Evolutionary conservation across 1,284 basidiomycete species (phyloP).

Genomic region (Moesziomyces sp.): DNA sequence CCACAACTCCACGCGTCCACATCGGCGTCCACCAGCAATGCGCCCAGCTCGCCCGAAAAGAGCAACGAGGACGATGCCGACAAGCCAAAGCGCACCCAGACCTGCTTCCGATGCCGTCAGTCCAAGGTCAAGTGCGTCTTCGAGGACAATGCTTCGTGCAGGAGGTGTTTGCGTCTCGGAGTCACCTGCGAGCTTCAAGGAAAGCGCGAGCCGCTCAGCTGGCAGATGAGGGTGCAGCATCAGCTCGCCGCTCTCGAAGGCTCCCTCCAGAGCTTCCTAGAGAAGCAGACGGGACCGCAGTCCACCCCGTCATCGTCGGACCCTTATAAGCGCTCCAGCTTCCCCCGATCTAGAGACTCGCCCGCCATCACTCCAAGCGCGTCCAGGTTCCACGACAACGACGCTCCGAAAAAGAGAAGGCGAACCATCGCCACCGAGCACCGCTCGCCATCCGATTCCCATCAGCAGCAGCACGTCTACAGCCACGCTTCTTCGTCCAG

Average conservation of each 20-base stretch:
- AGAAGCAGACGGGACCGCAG: conserved; percentile 19
- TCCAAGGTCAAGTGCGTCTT: conserved; percentile 40
- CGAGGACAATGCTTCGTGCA: conserved; percentile 23
- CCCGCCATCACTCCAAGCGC: not conserved
- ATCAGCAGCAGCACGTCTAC: not conserved
- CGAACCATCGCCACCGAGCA: conserved; percentile 10
- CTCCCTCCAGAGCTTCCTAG: conserved; percentile 23
- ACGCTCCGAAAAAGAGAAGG: conserved; percentile 12
- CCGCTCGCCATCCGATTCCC: not conserved
- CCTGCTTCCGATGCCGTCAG: conserved; percentile 40
- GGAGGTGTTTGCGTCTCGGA: conserved; percentile 24
- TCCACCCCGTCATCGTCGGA: not conserved
- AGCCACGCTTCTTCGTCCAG: not conserved
- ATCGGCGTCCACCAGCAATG: conserved; percentile 5
- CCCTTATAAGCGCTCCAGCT: conserved; percentile 6
- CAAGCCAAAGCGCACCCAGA: conserved; percentile 32
- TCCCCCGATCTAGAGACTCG: conserved; percentile 17
- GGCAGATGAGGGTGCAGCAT: conserved; percentile 43
- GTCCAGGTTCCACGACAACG: not conserved
- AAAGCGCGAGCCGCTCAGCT: conserved; percentile 33
- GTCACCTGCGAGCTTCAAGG: conserved; percentile 36
- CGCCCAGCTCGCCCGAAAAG: conserved; percentile 20
- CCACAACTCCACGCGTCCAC: not conserved
- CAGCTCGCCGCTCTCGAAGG: conserved; percentile 34
- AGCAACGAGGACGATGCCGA: conserved; percentile 20